Conservation (phyloP, 2,329 filamentous ascomycete species). For the Colletotrichum orbiculare region DNA sequence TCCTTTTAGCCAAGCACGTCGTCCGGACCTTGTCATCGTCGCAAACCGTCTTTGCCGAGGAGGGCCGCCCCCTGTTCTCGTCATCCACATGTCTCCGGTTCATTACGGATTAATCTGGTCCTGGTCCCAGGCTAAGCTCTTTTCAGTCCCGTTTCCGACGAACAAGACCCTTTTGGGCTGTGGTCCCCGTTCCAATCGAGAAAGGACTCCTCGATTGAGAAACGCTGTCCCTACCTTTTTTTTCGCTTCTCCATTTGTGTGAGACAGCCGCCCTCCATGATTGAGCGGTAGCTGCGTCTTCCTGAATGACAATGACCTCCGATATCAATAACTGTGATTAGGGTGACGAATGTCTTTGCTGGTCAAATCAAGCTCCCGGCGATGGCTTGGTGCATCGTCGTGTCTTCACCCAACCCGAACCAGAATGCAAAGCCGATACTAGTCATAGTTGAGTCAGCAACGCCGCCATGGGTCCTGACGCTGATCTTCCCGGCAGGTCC, state of each 20-base stretch:
- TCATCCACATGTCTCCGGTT: conserved; percentile 27
- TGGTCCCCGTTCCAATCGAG: conserved; percentile 48
- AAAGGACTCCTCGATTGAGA: conserved; percentile 50
- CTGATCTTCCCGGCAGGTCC: conserved; percentile 31
- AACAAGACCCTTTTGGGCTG: conserved; percentile 49
- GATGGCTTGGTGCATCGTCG: conserved; percentile 4
- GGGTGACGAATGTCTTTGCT: conserved; percentile 11
- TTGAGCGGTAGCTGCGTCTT: too few relatives aligned
- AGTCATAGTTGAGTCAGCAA: conserved; percentile 36
- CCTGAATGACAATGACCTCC: too few relatives aligned
- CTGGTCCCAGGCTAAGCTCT: conserved; percentile 42
- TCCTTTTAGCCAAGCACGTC: conserved; percentile 32
- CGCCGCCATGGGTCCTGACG: conserved; percentile 23
- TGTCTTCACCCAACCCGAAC: not conserved
- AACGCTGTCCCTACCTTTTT: conserved; percentile 40
- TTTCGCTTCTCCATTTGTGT: conserved; percentile 4
- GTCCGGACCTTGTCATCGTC: conserved; percentile 36
- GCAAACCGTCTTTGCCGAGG: conserved; percentile 41
- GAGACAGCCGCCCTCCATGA: conserved; percentile 15
- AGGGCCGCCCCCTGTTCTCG: conserved; percentile 35
- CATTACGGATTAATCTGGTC: conserved; percentile 29
- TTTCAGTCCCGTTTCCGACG: conserved; percentile 51
- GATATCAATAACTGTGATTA: not conserved
- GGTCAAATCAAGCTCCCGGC: conserved; percentile 5
- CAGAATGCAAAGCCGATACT: not conserved